Evolutionary conservation across 371 early-diverging fungal species (phyloP).

Genomic region (Capniomyces stellatus): DNA sequence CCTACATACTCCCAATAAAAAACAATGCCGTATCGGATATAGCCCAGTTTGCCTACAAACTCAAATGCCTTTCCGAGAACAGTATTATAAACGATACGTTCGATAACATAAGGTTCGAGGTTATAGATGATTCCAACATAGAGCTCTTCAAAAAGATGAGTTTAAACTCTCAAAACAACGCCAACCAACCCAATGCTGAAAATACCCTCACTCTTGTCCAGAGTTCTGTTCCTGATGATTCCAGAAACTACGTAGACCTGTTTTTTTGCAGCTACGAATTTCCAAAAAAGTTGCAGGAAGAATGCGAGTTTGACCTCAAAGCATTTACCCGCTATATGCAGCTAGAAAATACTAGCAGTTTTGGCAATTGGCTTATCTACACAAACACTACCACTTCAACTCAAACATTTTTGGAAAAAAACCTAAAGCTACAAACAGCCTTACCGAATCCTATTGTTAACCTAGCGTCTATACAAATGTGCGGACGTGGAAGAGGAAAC

Average conservation of each 20-base stretch:
- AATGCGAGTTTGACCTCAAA: slow-evolving; percentile 13
- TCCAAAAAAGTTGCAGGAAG: background rate
- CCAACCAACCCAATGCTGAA: no score
- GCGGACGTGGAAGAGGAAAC: slow-evolving; percentile 70
- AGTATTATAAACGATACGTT: background rate
- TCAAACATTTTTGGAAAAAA: slow-evolving; percentile 77
- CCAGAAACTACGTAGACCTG: background rate
- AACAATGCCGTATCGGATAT: background rate
- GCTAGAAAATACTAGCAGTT: slow-evolving; percentile 17
- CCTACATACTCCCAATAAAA: slow-evolving; percentile 3
- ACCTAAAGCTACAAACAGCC: slow-evolving; percentile 35
- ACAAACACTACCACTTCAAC: slow-evolving; percentile 63
- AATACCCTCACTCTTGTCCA: no score
- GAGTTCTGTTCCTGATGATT: no score
- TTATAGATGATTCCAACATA: background rate
- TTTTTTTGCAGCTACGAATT: background rate
- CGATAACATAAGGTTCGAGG: background rate
- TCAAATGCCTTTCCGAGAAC: background rate
- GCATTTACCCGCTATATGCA: slow-evolving; percentile 9
- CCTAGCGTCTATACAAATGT: slow-evolving; percentile 55
- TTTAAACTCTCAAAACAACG: no score
- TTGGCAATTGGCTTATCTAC: slow-evolving; percentile 60
- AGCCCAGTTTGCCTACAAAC: slow-evolving; percentile 2
- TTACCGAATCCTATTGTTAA: slow-evolving; percentile 61
- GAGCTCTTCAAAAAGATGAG: background rate